Evolutionary conservation across 2,329 filamentous ascomycete species (phyloP), one percentile per base, ranked within the genome.

Genomic region (Alternaria tenuissima): DNA sequence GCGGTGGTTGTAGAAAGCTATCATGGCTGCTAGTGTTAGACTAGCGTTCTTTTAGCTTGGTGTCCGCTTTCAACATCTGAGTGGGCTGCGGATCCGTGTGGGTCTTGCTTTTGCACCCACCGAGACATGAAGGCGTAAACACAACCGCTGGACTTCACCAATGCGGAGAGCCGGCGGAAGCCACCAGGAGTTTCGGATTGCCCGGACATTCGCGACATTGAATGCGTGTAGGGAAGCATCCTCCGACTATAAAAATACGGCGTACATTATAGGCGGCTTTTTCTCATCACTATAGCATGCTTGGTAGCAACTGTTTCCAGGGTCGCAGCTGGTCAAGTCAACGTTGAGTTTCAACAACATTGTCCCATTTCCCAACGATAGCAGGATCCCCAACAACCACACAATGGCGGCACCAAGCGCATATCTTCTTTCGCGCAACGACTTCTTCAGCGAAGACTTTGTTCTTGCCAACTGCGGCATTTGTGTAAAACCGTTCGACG

Each of bases 151-250:
- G 62, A 47, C 44, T 59, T 46, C 42, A 46, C 51, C 26, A 61
- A 22, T 70, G 70, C 65, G 71, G 71, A 74, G 71, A 73, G 69
- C 70, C 71, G 71, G 54, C 38, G 46, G 46, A 43, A 32, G 47
- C 51, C 48, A 46, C 54, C 52, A 39, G 30, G 24, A 41, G 30
- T 28, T 58, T 36, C 14, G 6, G 12, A 14, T 36, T 36, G 1
- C 12, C 6, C 12, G 32, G 12, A 36, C 32, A 14, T 36, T 12
- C 14, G 12, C 32, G 14, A 11, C 32, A 52, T 39, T 38, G 1
- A 32, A 49, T 5, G 32, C n/a, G 14, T 38, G 32, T 20, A 32
- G 32, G 2, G 22, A 11, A 18, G 16, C 32, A 36, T 7, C 20
- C 3, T 38, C 24, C 0, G 16, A 24, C 20, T 24, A 26, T 4